Evolutionary conservation across 169 alveolate genomes (phyloP).

Genomic region (Plasmodium knowlesi): DNA sequence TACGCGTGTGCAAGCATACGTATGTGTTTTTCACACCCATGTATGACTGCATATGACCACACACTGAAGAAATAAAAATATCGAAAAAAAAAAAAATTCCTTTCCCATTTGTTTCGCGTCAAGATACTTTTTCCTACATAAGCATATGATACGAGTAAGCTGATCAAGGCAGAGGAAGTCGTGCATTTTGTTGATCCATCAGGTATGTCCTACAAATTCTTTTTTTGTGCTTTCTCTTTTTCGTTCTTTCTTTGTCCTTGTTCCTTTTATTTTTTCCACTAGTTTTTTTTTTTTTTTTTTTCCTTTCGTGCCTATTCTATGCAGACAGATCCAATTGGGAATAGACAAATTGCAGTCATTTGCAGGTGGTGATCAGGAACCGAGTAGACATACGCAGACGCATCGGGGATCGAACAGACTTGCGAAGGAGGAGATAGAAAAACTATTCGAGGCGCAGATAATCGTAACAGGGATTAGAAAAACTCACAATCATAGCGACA

Average conservation of each 20-base stretch:
- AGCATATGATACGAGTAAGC: slow-evolving; percentile 17
- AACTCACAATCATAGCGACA: not conserved
- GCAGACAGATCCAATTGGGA: not conserved
- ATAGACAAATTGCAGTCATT: not conserved
- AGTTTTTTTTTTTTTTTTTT: not conserved
- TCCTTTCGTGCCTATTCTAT: not conserved
- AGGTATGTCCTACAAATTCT: slow-evolving; percentile 1
- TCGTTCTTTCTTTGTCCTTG: not conserved
- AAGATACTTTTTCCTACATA: slow-evolving; percentile 36
- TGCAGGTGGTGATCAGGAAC: not conserved
- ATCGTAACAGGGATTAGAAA: not conserved
- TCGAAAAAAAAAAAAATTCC: not conserved
- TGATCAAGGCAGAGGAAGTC: slow-evolving; percentile 1
- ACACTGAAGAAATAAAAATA: slow-evolving; percentile 19
- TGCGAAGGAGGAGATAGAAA: not conserved
- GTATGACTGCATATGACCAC: not conserved
- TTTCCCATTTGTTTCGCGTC: slow-evolving; percentile 17
- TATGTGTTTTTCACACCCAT: not conserved
- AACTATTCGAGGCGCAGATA: not conserved
- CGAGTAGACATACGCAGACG: not conserved
- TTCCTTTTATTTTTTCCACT: not conserved
- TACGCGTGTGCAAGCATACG: not conserved
- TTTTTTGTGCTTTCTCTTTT: not conserved
- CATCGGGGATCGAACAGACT: not conserved
- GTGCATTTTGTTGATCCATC: not conserved